Base-by-base conservation (phyloP, 768 basidiomycete species). In the Termitomyces sp. region DNA sequence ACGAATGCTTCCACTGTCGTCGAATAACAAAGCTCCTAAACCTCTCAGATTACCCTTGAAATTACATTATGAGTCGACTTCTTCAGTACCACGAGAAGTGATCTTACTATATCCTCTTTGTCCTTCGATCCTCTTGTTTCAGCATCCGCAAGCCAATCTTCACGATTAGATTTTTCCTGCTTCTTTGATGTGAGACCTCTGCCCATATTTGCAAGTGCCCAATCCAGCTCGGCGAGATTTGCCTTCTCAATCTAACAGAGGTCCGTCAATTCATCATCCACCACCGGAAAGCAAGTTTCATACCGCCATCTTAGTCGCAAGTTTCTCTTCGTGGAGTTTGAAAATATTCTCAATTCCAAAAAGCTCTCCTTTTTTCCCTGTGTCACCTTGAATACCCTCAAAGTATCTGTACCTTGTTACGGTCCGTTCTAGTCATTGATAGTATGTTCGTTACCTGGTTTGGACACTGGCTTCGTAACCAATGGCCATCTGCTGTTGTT, bases 401-500 rank as follows among this genome's bases (percentile, higher is more conserved):
- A 93, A 95, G 61, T 91, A 89, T 57, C 91, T 90, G 52, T 15
- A 41, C 31, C 6, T 50, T 16, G 8, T 30, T 44, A 7, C 2
- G 42, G 39, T 44, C 20, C 33, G n/a, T 20, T 52, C 9, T 7
- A 12, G 44, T n/a, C 1, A 31, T 34, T 33, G 2, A 24, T 2
- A 24, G 36, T 27, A 24, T 12, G 31, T 20, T 8, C 44, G 31
- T 66, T 24, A 87, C 87, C 91, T 81, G 0, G 92, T 93, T 66
- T 94, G 92, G 9, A 91, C 75, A 64, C 89, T 91, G 1, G 88
- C 89, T 61, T 89, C 82, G 68, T 95, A 95, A 0, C 85, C 93
- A 48, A 93, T 92, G n/a, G 85, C 84, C 90, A 93, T 93, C 67
- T 93, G 90, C 68, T 95, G 94, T 63, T 94, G 92, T 69, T 95